Evolutionary conservation across 139 green algal genomes (phyloP).

Genomic region (Chlorella sorokiniana): DNA sequence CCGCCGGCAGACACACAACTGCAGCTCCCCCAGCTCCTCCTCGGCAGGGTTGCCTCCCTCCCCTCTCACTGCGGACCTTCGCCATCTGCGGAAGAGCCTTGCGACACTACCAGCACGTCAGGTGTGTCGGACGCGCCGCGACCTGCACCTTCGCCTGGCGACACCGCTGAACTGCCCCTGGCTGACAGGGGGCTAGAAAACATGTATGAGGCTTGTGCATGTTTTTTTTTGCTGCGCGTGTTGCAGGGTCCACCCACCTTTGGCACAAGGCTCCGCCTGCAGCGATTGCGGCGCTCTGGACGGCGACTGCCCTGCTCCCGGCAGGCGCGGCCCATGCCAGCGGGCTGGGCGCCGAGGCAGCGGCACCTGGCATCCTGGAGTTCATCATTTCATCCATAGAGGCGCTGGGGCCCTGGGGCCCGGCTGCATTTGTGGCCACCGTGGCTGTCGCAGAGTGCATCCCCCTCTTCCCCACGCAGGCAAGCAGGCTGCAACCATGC

Average conservation of each 20-base stretch:
- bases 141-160: too few species aligned
- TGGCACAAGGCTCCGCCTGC: not conserved
- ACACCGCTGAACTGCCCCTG: too few species aligned
- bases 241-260: not conserved
- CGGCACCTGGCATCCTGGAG: conserved; percentile 1
- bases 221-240: too few species aligned
- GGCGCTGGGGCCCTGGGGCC: conserved; percentile 65
- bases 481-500: not conserved
- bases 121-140: not conserved
- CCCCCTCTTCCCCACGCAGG: conserved; percentile 78
- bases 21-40: too few species aligned
- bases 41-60: too few species aligned
- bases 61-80: too few species aligned
- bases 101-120: not conserved
- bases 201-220: too few species aligned
- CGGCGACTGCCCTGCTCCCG: not conserved
- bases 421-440: conserved; percentile 61
- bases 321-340: not conserved
- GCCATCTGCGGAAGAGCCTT: not conserved
- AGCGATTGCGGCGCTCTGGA: not conserved
- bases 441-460: conserved; percentile 80
- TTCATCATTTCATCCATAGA: conserved; percentile 53
- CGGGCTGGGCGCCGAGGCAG: not conserved
- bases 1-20: too few species aligned
- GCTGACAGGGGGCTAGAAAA: too few species aligned